Conservation (phyloP, 306 rosid species). For the Cucurbita ficifolia region DNA sequence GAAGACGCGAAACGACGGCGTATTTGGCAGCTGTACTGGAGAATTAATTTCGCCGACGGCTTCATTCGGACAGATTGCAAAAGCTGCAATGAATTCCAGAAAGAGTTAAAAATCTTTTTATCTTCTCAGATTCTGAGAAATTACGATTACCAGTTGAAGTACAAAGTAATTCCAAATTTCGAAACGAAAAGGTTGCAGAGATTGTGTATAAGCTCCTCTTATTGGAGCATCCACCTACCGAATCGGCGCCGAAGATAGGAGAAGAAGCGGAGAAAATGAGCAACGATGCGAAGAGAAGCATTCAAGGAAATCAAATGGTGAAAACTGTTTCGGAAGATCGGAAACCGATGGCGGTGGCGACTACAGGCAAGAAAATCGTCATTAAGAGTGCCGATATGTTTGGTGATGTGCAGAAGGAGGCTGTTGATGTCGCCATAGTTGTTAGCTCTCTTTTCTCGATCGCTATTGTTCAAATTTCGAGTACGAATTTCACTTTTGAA, state of each 20-base stretch:
- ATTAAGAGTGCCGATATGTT: conserved; percentile 90
- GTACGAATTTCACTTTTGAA: background rate
- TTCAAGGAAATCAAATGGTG: conserved; percentile 27
- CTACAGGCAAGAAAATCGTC: conserved; percentile 49
- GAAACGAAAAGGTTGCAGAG: background rate
- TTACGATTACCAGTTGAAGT: background rate
- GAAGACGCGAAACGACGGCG: background rate
- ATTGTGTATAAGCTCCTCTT: background rate
- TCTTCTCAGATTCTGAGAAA: background rate
- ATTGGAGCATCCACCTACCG: background rate
- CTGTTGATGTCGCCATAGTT: conserved; percentile 75
- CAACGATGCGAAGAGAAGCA: conserved; percentile 51
- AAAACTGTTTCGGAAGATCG: conserved; percentile 53
- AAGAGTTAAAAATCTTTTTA: background rate
- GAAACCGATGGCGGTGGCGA: conserved; percentile 31
- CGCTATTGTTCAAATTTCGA: background rate
- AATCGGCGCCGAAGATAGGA: background rate
- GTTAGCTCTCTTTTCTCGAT: conserved; percentile 21
- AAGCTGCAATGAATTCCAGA: background rate
- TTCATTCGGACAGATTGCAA: background rate
- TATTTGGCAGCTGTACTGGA: background rate
- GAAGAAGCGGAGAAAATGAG: conserved; percentile 26
- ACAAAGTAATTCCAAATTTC: background rate
- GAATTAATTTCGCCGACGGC: background rate
- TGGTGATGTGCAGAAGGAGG: conserved; percentile 77